These are phyloP conservation scores for Suillus clintonianus DNA, from an alignment of 768 basidiomycete species.

Conservation along the genomic window DNA sequence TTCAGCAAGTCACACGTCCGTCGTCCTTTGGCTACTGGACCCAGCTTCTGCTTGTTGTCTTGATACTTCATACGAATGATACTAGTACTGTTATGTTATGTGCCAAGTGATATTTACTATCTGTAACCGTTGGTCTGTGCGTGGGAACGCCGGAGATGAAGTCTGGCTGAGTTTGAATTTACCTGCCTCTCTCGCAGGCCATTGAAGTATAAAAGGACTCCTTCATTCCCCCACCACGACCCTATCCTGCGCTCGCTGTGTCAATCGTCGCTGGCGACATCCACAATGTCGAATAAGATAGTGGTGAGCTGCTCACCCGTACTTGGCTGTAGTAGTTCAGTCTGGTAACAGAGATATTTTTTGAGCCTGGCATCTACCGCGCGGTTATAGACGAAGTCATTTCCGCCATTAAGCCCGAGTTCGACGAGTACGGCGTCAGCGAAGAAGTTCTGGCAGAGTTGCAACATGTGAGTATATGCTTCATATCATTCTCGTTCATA, in stretches of 20 bases:
- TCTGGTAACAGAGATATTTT: slow-evolving; percentile 51
- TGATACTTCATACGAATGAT: not conserved
- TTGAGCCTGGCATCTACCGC: slow-evolving; percentile 91
- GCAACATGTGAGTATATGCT: slow-evolving; percentile 69
- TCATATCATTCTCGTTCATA: slow-evolving; percentile 15
- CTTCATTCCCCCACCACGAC: slow-evolving; percentile 34
- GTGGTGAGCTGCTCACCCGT: slow-evolving; percentile 88
- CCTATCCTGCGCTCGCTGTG: slow-evolving; percentile 33
- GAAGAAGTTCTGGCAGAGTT: slow-evolving; percentile 89
- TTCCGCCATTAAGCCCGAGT: slow-evolving; percentile 82
- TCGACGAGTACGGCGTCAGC: slow-evolving; percentile 94
- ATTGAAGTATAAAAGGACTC: slow-evolving; percentile 43
- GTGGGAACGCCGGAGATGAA: slow-evolving; percentile 38
- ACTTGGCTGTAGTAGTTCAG: slow-evolving; percentile 56
- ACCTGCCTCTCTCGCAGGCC: slow-evolving; percentile 36
- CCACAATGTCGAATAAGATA: slow-evolving; percentile 93
- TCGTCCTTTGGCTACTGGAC: not conserved
- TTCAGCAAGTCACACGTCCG: too few relatives aligned
- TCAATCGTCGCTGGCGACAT: slow-evolving; percentile 28
- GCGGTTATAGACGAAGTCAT: slow-evolving; percentile 97
- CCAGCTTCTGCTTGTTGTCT: not conserved
- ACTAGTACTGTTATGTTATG: not conserved
- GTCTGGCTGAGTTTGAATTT: slow-evolving; percentile 45
- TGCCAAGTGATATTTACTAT: not conserved
- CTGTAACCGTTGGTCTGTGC: slow-evolving; percentile 40